phyloP scores from a whole-genome alignment of 2,329 filamentous ascomycete genomes.

The Fusarium keratoplasticum region DNA sequence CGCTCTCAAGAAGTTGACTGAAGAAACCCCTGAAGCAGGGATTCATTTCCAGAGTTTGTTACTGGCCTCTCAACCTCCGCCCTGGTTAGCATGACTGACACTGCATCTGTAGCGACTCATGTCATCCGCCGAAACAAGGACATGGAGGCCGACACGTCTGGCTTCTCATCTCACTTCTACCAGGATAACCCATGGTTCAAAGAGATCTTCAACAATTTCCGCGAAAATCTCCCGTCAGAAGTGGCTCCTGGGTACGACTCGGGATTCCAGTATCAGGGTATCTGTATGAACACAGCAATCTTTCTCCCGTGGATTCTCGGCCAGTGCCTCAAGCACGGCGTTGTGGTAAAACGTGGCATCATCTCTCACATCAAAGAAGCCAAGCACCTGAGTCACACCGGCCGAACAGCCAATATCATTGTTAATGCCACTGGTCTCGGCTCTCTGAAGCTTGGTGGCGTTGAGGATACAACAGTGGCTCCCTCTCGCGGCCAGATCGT shows the following conservation, averaged over 20 bases:
- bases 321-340: constrained; percentile 72
- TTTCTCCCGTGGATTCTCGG: constrained; percentile 78
- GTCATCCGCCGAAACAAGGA: constrained; percentile 64
- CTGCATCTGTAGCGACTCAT: not conserved
- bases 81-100: constrained; percentile 49
- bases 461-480: constrained; percentile 71
- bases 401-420: not conserved
- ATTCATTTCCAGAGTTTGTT: constrained; percentile 77
- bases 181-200: constrained; percentile 77
- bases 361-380: not conserved
- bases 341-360: not conserved
- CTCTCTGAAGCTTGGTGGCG: constrained; percentile 61
- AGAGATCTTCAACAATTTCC: constrained; percentile 76
- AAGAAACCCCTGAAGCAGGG: constrained; percentile 78
- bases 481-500: constrained; percentile 80
- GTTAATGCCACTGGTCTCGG: not conserved
- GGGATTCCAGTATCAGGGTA: constrained; percentile 78
- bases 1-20: constrained; percentile 67
- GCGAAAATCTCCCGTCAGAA: constrained; percentile 57
- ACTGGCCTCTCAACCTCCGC: constrained; percentile 32
- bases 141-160: constrained; percentile 45
- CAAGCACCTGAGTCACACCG: not conserved
- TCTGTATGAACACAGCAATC: constrained; percentile 78
- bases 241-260: not conserved
- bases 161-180: constrained; percentile 68